phyloP scores from a whole-genome alignment of 2,329 filamentous ascomycete species.

The Alternaria longipes region DNA sequence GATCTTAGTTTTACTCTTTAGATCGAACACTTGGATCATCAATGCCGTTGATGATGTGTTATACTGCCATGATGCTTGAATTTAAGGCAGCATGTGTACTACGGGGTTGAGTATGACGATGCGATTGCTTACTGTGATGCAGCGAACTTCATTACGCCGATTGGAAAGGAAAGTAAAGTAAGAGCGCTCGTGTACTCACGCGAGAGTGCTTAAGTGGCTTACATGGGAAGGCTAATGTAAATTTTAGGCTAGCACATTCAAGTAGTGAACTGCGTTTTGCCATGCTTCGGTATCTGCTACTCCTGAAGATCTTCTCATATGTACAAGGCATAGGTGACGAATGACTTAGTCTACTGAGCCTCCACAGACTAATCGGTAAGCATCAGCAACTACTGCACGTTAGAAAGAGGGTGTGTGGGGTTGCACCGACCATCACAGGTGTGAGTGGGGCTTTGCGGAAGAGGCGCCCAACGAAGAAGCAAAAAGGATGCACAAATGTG shows the following conservation, averaged over 20 bases:
- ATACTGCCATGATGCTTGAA: background rate
- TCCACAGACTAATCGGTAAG: background rate
- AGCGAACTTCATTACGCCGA: background rate
- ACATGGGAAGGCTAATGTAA: background rate
- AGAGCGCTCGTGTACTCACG: background rate
- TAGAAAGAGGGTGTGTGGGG: constrained; percentile 1
- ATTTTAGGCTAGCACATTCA: background rate
- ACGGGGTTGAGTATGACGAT: background rate
- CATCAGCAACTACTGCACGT: constrained; percentile 4
- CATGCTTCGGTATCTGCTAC: background rate
- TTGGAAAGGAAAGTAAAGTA: background rate
- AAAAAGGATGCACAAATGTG: background rate
- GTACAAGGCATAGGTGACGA: background rate
- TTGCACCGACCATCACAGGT: background rate
- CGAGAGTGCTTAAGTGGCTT: background rate
- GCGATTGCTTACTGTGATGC: background rate
- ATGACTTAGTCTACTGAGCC: background rate
- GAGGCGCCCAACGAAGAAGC: background rate
- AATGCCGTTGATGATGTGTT: background rate
- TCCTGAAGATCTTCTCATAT: background rate
- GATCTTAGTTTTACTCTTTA: background rate
- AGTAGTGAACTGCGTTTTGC: background rate
- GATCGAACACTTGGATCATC: background rate
- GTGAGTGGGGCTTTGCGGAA: constrained; percentile 3
- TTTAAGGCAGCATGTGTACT: background rate